phyloP scores from a whole-genome alignment of 225 moss, liverwort and hornwort species.

The Lunularia cruciata region DNA sequence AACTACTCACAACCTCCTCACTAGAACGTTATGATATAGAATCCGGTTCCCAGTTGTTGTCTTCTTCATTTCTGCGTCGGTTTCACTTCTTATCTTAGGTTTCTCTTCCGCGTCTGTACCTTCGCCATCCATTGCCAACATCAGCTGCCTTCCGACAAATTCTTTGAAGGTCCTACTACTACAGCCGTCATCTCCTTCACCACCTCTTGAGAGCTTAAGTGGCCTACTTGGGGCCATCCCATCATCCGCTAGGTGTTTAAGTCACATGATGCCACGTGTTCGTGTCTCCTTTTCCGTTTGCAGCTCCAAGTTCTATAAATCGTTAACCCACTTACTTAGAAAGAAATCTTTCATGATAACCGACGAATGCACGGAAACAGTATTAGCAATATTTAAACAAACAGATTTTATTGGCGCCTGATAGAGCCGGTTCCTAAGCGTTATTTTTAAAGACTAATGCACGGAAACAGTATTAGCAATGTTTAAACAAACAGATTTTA shows the following conservation, averaged over 20 bases:
- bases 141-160: constrained; percentile 38
- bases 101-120: constrained; percentile 44
- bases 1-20: constrained; percentile 59
- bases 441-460: too few relatives aligned
- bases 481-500: too few relatives aligned
- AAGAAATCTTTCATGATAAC: neutral
- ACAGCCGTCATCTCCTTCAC: constrained; percentile 22
- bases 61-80: neutral
- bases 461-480: too few relatives aligned
- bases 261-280: constrained; percentile 19
- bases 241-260: constrained; percentile 19
- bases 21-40: constrained; percentile 52
- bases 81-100: constrained; percentile 15
- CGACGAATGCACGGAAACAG: too few relatives aligned
- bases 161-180: constrained; percentile 23
- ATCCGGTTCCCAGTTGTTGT: constrained; percentile 39
- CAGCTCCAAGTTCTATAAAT: constrained; percentile 10
- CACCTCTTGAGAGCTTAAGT: constrained; percentile 27
- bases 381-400: too few relatives aligned
- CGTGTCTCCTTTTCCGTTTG: constrained; percentile 40
- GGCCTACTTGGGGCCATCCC: constrained; percentile 20
- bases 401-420: too few relatives aligned
- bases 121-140: constrained; percentile 48
- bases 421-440: too few relatives aligned
- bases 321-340: neutral